A percentile compares a stretch with the other conserved stretches of the same genome.
Evolutionary conservation across 257 asterid genomes (phyloP).

Genomic region (Gentiana dahurica): DNA sequence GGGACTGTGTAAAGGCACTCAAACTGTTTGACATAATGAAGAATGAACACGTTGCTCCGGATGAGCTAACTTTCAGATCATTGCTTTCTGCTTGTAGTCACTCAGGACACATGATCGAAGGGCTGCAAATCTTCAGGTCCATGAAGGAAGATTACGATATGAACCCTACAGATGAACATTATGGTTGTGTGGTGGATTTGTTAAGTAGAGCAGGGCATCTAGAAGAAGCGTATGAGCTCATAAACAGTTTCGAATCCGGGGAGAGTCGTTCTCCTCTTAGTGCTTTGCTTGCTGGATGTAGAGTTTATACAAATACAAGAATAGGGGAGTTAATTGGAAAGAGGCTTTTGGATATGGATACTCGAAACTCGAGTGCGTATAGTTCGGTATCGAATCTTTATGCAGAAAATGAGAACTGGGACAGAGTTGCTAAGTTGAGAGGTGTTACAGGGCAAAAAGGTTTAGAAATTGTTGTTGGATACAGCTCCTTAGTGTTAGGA

Average conservation of each 20-base stretch:
- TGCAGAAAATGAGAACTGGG: conserved; percentile 52
- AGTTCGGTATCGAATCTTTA: conserved; percentile 41
- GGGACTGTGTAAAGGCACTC: conserved; percentile 30
- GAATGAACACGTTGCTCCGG: conserved; percentile 19
- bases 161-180: conserved; percentile 46
- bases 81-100: conserved; percentile 61
- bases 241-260: conserved; percentile 17
- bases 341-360: conserved; percentile 35
- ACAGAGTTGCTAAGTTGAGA: conserved; percentile 28
- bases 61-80: conserved; percentile 40
- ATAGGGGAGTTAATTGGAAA: conserved; percentile 34
- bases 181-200: conserved; percentile 51
- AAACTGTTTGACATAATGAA: conserved; percentile 31
- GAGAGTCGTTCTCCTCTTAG: conserved; percentile 30
- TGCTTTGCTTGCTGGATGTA: conserved; percentile 44
- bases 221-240: conserved; percentile 34
- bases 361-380: conserved; percentile 26
- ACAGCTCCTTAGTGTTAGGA: conserved; percentile 30
- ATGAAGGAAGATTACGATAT: conserved; percentile 36
- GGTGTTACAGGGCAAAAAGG: conserved; percentile 31
- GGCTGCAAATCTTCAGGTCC: conserved; percentile 26
- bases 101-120: conserved; percentile 33
- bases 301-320: conserved; percentile 31
- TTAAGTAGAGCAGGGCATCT: conserved; percentile 49
- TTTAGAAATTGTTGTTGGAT: conserved; percentile 34